Evolutionary conservation across 176 grass and related monocot genomes (phyloP), one percentile per base, ranked within the genome.

Genomic region (Eragrostis curvula): DNA sequence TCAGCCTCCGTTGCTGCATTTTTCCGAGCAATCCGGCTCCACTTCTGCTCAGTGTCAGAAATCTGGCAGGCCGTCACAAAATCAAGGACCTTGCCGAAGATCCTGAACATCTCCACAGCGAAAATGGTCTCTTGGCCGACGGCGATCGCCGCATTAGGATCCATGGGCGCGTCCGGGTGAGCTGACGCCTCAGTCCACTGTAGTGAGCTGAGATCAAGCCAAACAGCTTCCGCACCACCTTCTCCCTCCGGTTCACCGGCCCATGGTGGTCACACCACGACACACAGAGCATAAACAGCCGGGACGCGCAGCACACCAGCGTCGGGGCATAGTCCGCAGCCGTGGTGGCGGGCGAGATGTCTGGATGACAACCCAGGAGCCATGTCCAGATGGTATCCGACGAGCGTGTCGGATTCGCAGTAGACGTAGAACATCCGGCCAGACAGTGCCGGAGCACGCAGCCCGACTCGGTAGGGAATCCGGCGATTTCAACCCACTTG

Each of bases 101-200:
- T 86, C 78, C 88, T 91, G 87, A 98, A 98, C 96, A 98, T 98
- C 84, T 98, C 96, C 18, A 98, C 70, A 7, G 90, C 79, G 57
- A 93, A 98, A 50, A 98, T 86, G 18, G 42, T 84, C 82, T 81
- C 87, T 13, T 56, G 16, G 16, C 88, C 81, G 24, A 75, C 84
- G 43, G 84, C 79, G 60, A 94, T 93, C 29, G 76, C 82, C 2
- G 90, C 90, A 49, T 87, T 89, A 70, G 86, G 84, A n/a, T 98
- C 96, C 96, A 98, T 98, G 2, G 96, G 96, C 8, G 96, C 96
- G 84, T 98, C 96, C 16, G 92, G 96, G 78, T 98, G 96, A 27
- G 78, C 66, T 1, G 92, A 86, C 42, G 88, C 90, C 84, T 95
- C 92, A 7, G 6, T 47, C 96, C 96, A 98, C 75, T 70, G 56